These are phyloP conservation scores for Tricholoma sp. DNA, from an alignment of 768 basidiomycete species.

Conservation along the genomic window DNA sequence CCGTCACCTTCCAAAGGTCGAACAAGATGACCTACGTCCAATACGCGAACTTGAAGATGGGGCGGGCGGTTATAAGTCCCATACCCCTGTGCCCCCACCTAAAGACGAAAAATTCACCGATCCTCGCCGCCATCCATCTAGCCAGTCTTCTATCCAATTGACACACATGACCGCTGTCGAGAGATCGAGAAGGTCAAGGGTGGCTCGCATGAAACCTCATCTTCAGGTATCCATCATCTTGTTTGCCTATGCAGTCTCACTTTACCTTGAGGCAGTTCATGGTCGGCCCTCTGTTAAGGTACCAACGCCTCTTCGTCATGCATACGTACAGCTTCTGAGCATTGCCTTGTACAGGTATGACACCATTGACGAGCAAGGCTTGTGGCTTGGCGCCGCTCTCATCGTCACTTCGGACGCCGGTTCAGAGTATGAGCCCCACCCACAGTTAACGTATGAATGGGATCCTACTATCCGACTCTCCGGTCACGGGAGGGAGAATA, in stretches of 20 bases:
- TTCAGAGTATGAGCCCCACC: slow-evolving; percentile 72
- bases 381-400: slow-evolving; percentile 88
- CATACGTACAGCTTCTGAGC: neutral
- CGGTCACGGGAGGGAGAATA: slow-evolving; percentile 7
- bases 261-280: slow-evolving; percentile 49
- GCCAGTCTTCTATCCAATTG: slow-evolving; percentile 33
- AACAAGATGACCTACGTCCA: slow-evolving; percentile 52
- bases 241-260: neutral
- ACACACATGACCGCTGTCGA: slow-evolving; percentile 57
- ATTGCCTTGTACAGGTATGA: slow-evolving; percentile 57
- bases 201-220: slow-evolving; percentile 73
- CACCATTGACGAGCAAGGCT: slow-evolving; percentile 68
- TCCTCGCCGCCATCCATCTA: slow-evolving; percentile 13
- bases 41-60: slow-evolving; percentile 58
- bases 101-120: slow-evolving; percentile 35
- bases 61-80: slow-evolving; percentile 46
- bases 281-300: slow-evolving; percentile 81
- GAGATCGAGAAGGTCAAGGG: slow-evolving; percentile 51
- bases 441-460: slow-evolving; percentile 67
- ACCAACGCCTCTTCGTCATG: slow-evolving; percentile 5
- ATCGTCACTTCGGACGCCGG: slow-evolving; percentile 84
- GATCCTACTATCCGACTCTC: slow-evolving; percentile 44
- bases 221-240: slow-evolving; percentile 46
- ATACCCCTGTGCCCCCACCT: slow-evolving; percentile 37
- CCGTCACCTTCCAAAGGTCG: slow-evolving; percentile 37